Evolutionary conservation across 2,329 filamentous ascomycete species (phyloP).

Genomic region (Hypoxylon sp.): DNA sequence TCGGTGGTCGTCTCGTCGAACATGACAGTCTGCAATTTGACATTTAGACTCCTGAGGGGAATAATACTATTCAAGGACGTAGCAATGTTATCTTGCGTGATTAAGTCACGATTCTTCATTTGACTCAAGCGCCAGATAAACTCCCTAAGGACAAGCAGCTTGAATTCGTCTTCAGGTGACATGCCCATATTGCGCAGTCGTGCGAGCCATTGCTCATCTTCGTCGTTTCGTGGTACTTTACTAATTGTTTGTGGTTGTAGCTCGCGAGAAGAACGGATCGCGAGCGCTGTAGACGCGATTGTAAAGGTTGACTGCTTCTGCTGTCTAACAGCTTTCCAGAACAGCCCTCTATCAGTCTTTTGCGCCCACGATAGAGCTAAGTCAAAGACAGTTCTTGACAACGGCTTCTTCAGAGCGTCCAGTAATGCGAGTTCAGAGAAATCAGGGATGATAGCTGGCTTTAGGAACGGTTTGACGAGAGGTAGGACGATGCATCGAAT

Average conservation of each 20-base stretch:
- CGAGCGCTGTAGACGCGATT: slow-evolving; percentile 70
- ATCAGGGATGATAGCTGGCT: slow-evolving; percentile 74
- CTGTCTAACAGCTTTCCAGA: slow-evolving; percentile 85
- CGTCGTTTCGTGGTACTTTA: slow-evolving; percentile 82
- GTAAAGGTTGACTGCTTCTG: slow-evolving; percentile 76
- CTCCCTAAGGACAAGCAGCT: slow-evolving; percentile 86
- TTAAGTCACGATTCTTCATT: slow-evolving; percentile 72
- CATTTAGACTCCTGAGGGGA: slow-evolving; percentile 79
- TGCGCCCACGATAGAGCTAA: slow-evolving; percentile 88
- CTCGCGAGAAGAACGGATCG: slow-evolving; percentile 70
- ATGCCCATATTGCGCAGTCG: slow-evolving; percentile 89
- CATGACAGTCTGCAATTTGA: slow-evolving; percentile 90
- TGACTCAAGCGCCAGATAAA: slow-evolving; percentile 91
- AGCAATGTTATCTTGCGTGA: slow-evolving; percentile 59
- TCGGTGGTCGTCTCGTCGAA: slow-evolving; percentile 83
- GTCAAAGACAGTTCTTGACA: slow-evolving; percentile 86
- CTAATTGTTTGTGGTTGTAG: slow-evolving; percentile 70
- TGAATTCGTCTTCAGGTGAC: slow-evolving; percentile 86
- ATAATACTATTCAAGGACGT: slow-evolving; percentile 78
- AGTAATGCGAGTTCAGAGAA: slow-evolving; percentile 82
- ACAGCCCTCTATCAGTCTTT: slow-evolving; percentile 84
- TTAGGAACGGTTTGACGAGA: slow-evolving; percentile 85
- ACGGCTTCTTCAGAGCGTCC: slow-evolving; percentile 85
- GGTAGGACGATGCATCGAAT: slow-evolving; percentile 87
- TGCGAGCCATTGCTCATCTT: slow-evolving; percentile 94